Evolutionary conservation across 306 rosid genomes (phyloP), one percentile per base, ranked within the genome.

Genomic region (Dalbergia cultrata): DNA sequence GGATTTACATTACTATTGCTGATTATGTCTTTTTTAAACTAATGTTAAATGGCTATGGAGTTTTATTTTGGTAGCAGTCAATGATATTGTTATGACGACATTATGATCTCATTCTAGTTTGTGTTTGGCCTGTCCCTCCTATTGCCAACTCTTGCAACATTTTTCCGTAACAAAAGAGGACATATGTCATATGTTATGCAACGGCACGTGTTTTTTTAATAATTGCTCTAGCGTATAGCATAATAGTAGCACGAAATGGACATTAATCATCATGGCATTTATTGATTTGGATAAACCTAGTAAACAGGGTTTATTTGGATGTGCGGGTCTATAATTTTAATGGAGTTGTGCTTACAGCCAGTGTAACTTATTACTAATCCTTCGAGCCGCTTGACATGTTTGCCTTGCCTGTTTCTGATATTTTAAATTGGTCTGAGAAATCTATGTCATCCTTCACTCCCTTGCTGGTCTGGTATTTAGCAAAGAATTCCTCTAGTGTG

Each of bases 21-120:
- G 4, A 47, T 19, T 21, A 3, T 41, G 9, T 50, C 12, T 17
- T n/a, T 43, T 54, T 66, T 44, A 45, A 1, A 9, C 62, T 60
- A 3, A 31, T 50, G 73, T 37, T 60, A n/a, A 33, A 33, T 63
- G 31, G 62, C 43, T 35, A 34, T 17, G n/a, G 41, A 13, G 0
- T 6, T 6, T 34, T 43, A 52, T 41, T 69, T 60, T 62, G 49
- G 63, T 47, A 17, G 13, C 2, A 1, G 4, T 59, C 10, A 66
- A 70, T 54, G 70, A 63, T 56, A 54, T 54, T 54, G 9, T 37
- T 41, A 3, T 56, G 59, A 12, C 53, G 70, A 57, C 57, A 13
- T 72, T 65, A 6, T 77, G 37, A 3, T 44, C 14, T 56, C 10
- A 70, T 16, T 62, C 3, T 4, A 6, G 65, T 53, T 41, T 19